Evolutionary conservation across 1,139 yeast species (phyloP).

Genomic region (Yamadazyma sp.): DNA sequence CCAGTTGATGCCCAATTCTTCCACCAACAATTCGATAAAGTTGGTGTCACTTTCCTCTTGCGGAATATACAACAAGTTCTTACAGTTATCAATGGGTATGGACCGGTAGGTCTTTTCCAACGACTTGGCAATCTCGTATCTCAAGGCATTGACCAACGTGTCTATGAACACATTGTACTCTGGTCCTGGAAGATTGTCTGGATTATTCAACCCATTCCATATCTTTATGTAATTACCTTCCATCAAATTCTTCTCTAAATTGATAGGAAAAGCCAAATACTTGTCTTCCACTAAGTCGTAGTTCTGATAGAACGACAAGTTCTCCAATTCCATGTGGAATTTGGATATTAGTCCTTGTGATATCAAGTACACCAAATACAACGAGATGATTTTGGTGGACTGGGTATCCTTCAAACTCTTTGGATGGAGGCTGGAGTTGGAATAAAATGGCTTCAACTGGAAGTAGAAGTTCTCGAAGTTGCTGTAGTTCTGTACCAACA

Average conservation of each 20-base stretch:
- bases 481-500: slow-evolving; percentile 61
- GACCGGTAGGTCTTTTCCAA: slow-evolving; percentile 75
- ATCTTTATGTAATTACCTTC: slow-evolving; percentile 96
- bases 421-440: slow-evolving; percentile 45
- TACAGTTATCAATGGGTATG: slow-evolving; percentile 81
- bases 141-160: slow-evolving; percentile 70
- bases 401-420: slow-evolving; percentile 52
- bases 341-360: slow-evolving; percentile 82
- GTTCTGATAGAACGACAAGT: slow-evolving; percentile 52
- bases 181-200: slow-evolving; percentile 50
- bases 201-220: slow-evolving; percentile 71
- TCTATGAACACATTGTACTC: slow-evolving; percentile 62
- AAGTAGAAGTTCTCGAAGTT: slow-evolving; percentile 71
- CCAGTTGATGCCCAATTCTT: slow-evolving; percentile 61
- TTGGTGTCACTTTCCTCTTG: slow-evolving; percentile 57
- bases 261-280: slow-evolving; percentile 77
- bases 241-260: slow-evolving; percentile 90
- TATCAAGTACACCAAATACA: slow-evolving; percentile 72
- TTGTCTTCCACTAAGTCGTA: slow-evolving; percentile 49
- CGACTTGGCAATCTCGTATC: slow-evolving; percentile 86
- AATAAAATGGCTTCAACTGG: slow-evolving; percentile 77
- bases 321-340: slow-evolving; percentile 88
- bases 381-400: slow-evolving; percentile 73
- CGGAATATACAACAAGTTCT: slow-evolving; percentile 75
- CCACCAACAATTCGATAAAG: slow-evolving; percentile 58